Evolutionary conservation across 164 flowering plant genomes (phyloP).

Genomic region (Chimonanthus salicifolius): DNA sequence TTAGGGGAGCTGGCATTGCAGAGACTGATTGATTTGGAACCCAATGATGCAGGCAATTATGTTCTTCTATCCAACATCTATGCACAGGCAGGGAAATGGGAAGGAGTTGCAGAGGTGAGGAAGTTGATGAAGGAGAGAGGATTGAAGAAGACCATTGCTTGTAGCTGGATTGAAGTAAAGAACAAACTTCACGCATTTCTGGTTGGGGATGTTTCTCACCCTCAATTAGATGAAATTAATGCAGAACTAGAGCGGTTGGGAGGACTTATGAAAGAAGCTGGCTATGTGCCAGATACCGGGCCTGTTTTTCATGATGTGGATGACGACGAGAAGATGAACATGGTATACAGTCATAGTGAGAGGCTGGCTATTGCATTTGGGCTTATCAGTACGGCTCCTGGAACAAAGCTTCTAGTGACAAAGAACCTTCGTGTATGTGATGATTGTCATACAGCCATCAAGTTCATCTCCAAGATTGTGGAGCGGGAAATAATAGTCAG

Average conservation of each 20-base stretch:
- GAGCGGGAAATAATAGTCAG: constrained; percentile 15
- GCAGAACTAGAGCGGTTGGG: constrained; percentile 11
- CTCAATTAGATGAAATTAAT: constrained; percentile 13
- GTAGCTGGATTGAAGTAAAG: constrained; percentile 21
- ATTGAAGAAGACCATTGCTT: constrained; percentile 18
- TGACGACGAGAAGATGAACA: constrained; percentile 16
- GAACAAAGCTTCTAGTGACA: constrained; percentile 15
- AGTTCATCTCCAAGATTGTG: constrained; percentile 16
- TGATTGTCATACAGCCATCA: constrained; percentile 18
- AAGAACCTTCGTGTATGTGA: constrained; percentile 19
- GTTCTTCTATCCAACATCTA: constrained; percentile 16
- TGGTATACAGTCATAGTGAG: constrained; percentile 16
- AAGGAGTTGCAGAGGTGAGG: constrained; percentile 12
- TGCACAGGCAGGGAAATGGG: constrained; percentile 17
- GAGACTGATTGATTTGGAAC: constrained; percentile 15
- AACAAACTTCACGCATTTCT: constrained; percentile 17
- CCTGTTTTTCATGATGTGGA: constrained; percentile 23
- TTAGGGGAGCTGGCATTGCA: constrained; percentile 12
- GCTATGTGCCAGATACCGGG: constrained; percentile 15
- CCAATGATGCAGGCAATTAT: constrained; percentile 17
- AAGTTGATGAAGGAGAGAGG: constrained; percentile 16
- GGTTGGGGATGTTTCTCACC: constrained; percentile 16
- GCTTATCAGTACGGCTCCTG: constrained; percentile 16
- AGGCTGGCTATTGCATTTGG: constrained; percentile 20
- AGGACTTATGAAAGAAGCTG: constrained; percentile 16